Conservation (phyloP, 2,329 filamentous ascomycete genomes). For the Aureobasidium sp. region DNA sequence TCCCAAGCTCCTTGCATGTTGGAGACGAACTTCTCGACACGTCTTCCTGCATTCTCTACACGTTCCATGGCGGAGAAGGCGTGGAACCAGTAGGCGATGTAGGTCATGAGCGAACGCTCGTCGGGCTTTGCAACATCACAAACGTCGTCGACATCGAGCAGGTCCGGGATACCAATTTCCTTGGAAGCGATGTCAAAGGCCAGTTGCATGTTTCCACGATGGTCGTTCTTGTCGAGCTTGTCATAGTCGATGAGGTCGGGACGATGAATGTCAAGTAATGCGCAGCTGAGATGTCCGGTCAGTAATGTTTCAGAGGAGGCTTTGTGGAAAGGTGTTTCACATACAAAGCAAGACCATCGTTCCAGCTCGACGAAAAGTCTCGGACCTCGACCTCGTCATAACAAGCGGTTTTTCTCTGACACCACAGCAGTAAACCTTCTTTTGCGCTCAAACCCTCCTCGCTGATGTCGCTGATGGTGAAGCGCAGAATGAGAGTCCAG, state of each 20-base stretch:
- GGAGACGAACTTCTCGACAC: constrained; percentile 96
- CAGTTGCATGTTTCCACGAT: constrained; percentile 93
- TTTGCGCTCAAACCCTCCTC: constrained; percentile 97
- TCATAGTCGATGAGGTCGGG: constrained; percentile 98
- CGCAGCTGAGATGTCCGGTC: constrained; percentile 47
- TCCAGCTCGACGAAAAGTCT: constrained; percentile 95
- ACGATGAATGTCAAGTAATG: constrained; percentile 89
- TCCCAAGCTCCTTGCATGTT: constrained; percentile 99
- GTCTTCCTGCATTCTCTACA: constrained; percentile 90
- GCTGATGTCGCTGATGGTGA: constrained; percentile 98
- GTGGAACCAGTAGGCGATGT: constrained; percentile 99
- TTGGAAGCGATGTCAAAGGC: constrained; percentile 94
- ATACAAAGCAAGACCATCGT: constrained; percentile 83
- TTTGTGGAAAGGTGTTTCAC: constrained; percentile 15
- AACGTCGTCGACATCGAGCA: constrained; percentile 96
- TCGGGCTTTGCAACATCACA: constrained; percentile 94
- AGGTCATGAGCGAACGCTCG: constrained; percentile 96
- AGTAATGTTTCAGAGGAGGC: neutral
- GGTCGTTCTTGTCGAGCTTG: constrained; percentile 84
- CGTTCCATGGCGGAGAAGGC: constrained; percentile 98
- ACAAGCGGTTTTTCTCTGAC: constrained; percentile 95
- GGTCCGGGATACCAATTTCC: constrained; percentile 92
- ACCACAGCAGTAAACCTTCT: constrained; percentile 91
- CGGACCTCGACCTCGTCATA: constrained; percentile 95
- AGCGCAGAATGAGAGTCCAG: constrained; percentile 95